Evolutionary conservation across 352 stramenopile genomes (phyloP), one percentile per base, ranked within the genome.

Genomic region (Phytophthora europaea): DNA sequence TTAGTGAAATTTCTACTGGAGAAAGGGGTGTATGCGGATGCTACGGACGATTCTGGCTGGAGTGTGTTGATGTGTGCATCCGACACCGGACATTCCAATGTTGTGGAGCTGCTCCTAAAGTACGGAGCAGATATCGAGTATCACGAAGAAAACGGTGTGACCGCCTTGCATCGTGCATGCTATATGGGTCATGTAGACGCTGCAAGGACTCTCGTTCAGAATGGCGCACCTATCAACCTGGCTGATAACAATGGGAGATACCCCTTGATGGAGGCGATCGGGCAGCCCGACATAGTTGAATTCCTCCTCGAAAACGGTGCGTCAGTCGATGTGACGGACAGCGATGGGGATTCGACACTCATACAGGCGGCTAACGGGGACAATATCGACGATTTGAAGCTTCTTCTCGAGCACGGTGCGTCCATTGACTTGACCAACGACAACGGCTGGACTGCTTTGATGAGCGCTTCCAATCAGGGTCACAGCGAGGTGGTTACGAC

Each of bases 91-190:
- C 47, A 31, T 53, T 10, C n/a, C 1, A 9, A 53, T 28, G 15
- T 53, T 16, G 47, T 53, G 10, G 47, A 53, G 20, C 47, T 53
- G n/a, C 47, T 53, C 20, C 18, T 53, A 28, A 53, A 53, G 47
- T 20, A 53, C 47, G 47, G 9, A 12, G 47, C 47, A 6, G 47
- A 53, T 15, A 53, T 53, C 7, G 47, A 53, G 20, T 28, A 53
- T 28, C n/a, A 53, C 8, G 20, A 53, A 16, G 18, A 23, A 2
- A 53, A 28, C n/a, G 20, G 20, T 2, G 18, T 53, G n/a, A 53
- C 47, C 13, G 47, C 47, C 9, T 28, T 53, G 20, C 47, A 53
- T 28, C 47, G 47, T 28, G 47, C 47, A 3, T 53, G 47, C 20
- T 53, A 53, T 15, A 28, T 18, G n/a, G 47, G 47, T 4, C 10